Evolutionary conservation across 169 alveolate genomes (phyloP).

Genomic region (Blepharisma undulans): DNA sequence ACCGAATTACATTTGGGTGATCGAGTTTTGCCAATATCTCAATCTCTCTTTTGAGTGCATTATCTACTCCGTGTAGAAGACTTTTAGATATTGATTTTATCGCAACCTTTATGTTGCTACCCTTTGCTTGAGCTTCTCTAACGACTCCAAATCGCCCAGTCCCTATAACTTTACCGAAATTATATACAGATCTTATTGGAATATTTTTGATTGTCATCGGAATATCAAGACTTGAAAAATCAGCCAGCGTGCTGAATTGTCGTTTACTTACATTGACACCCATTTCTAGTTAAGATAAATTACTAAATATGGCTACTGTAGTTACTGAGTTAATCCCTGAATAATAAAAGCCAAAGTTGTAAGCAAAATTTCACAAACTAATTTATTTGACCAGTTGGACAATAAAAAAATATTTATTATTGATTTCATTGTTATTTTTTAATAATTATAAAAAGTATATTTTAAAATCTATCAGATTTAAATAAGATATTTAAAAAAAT

Average conservation of each 20-base stretch:
- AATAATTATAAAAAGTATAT: too few species aligned
- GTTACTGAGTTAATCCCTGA: neutral
- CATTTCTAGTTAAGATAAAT: neutral
- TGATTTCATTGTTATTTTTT: too few species aligned
- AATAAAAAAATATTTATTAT: too few species aligned
- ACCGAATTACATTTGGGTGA: slow-evolving; percentile 61
- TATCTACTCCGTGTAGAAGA: neutral
- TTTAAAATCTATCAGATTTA: neutral
- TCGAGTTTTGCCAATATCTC: slow-evolving; percentile 45
- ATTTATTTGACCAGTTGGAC: neutral
- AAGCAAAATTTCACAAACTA: too few species aligned
- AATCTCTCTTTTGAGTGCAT: slow-evolving; percentile 8
- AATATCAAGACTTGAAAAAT: neutral
- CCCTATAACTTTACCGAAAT: slow-evolving; percentile 13
- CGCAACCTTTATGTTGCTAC: neutral
- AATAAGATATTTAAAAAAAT: neutral
- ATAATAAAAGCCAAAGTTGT: neutral
- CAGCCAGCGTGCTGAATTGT: neutral
- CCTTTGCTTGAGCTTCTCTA: slow-evolving; percentile 9
- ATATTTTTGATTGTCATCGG: neutral
- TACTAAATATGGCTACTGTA: neutral
- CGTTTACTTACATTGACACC: neutral
- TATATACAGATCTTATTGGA: neutral
- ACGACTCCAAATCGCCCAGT: slow-evolving; percentile 1
- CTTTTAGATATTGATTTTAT: slow-evolving; percentile 1